Conservation (phyloP, 2,329 filamentous ascomycete genomes). For the Cytospora mali region DNA sequence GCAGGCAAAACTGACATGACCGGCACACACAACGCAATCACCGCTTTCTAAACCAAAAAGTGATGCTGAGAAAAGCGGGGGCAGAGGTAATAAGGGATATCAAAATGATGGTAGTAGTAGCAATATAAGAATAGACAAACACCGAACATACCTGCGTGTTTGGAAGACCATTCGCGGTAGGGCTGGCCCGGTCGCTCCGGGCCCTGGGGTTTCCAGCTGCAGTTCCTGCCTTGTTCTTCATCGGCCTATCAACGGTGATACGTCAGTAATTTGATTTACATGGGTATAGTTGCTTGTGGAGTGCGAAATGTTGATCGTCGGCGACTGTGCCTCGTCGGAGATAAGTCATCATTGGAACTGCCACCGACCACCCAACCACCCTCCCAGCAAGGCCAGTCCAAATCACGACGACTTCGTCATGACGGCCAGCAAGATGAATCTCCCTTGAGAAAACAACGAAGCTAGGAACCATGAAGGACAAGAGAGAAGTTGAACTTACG, state of each 20-base stretch:
- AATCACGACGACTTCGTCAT: neutral
- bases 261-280: conserved; percentile 26
- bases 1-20: conserved; percentile 7
- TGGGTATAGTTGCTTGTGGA: neutral
- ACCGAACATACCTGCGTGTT: conserved; percentile 56
- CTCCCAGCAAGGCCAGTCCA: conserved; percentile 4
- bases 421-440: neutral
- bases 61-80: neutral
- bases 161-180: conserved; percentile 57
- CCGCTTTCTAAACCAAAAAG: neutral
- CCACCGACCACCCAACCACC: neutral
- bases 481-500: conserved; percentile 53
- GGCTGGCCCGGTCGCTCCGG: conserved; percentile 65
- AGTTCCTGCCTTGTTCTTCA: conserved; percentile 73
- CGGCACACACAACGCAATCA: neutral
- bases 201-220: conserved; percentile 69
- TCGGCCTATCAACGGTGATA: conserved; percentile 56
- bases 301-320: neutral
- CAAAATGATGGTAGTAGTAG: conserved; percentile 18
- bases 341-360: neutral
- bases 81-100: no score
- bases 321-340: neutral
- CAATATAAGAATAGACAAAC: conserved; percentile 2
- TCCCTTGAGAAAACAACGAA: conserved; percentile 6
- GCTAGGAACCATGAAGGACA: conserved; percentile 10